phyloP scores from a whole-genome alignment of 495 filamentous ascomycete genomes.

The Letharia lupina region DNA sequence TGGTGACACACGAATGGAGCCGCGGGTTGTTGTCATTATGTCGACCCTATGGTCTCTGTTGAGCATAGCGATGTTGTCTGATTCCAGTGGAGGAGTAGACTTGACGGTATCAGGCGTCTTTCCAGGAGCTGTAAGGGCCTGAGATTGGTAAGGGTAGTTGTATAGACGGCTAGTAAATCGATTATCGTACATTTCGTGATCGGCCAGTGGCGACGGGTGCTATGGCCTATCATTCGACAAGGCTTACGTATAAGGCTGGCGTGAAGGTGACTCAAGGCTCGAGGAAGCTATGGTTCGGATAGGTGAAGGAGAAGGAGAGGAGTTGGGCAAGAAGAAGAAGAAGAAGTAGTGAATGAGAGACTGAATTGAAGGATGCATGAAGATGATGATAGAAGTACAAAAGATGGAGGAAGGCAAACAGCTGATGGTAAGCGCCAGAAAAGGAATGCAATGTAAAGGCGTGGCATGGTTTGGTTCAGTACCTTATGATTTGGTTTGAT shows the following conservation, averaged over 20 bases:
- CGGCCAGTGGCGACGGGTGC: background rate
- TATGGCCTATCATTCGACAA: background rate
- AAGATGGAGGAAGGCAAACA: background rate
- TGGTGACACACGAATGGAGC: background rate
- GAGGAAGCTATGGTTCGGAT: background rate
- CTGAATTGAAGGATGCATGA: background rate
- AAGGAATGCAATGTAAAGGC: background rate
- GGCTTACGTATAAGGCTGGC: background rate
- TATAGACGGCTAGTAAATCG: background rate
- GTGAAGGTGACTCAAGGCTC: background rate
- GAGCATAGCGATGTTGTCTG: background rate
- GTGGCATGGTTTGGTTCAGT: background rate
- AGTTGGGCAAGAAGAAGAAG: background rate
- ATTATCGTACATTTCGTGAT: constrained; percentile 4
- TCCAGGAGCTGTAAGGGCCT: background rate
- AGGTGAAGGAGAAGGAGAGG: background rate
- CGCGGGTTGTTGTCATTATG: background rate
- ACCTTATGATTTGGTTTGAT: background rate
- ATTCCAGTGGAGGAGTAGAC: background rate
- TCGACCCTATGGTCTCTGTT: background rate
- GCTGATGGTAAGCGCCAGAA: background rate
- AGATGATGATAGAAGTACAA: background rate
- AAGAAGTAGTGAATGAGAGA: background rate
- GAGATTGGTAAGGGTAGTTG: background rate
- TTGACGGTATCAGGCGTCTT: background rate